Evolutionary conservation across 2,329 filamentous ascomycete species (phyloP), one percentile per base, ranked within the genome.

Genomic region (Colletotrichum tamarilloi): DNA sequence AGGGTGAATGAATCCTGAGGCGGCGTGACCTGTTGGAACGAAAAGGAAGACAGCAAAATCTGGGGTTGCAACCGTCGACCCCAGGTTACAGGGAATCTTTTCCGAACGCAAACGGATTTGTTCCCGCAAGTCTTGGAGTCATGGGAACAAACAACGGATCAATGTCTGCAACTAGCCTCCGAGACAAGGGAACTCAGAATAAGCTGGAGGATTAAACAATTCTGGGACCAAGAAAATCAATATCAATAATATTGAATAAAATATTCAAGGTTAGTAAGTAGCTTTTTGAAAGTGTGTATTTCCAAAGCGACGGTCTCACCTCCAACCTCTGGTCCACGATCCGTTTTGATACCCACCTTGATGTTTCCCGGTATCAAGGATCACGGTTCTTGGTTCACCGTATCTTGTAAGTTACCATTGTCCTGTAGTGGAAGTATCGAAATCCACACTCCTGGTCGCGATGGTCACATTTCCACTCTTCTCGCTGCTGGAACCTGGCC

Each of bases 81-180:
- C 53, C 38, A 57, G 68, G 38, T 65, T 56, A 26, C 32, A 35
- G 52, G 32, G 42, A 67, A 62, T 62, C 55, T 26, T 55, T 69
- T 49, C 60, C 70, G 66, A 65, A 59, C 46, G 70, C 70, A 70
- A 73, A 73, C 70, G 70, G 70, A 70, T 65, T 69, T 53, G 28
- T 59, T 63, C 59, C 66, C 59, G 42, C 42, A 26, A 4, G 16
- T n/a, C 5, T 30, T 9, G 24, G 32, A 65, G 67, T 65, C 66
- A 70, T 64, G 70, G 49, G 70, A 56, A 70, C 70, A 70, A 70
- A 59, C 70, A 38, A 60, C 67, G 53, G 55, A 52, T 46, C 32
- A 53, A 19, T 12, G 35, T 60, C 70, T 73, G 66, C 70, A 62
- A 64, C 30, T 73, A 73, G 70, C 70, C 67, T 65, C 32, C 14